Conservation (phyloP, 331 rosid genomes). For the Rhamnella rubrinervis region DNA sequence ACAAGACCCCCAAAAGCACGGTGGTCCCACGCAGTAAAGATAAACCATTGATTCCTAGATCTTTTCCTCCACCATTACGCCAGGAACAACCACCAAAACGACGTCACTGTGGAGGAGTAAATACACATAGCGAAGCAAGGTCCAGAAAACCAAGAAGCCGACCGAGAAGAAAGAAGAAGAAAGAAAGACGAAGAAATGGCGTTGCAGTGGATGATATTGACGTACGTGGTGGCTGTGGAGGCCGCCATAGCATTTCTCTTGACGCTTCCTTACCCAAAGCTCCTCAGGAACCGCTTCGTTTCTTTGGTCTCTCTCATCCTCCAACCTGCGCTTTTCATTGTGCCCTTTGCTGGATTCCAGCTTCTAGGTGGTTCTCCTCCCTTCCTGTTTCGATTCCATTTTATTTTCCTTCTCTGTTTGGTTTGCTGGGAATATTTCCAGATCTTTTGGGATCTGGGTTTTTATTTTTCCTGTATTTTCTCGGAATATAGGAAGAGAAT, state of each 20-base stretch:
- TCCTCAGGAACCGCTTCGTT: slow-evolving; percentile 58
- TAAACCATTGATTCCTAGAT: no score
- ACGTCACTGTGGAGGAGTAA: no score
- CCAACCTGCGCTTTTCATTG: slow-evolving; percentile 78
- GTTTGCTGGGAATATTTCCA: neutral
- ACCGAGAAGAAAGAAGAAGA: neutral
- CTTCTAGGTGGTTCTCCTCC: slow-evolving; percentile 55
- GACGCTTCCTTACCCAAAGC: slow-evolving; percentile 78
- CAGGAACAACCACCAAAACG: no score
- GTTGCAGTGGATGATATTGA: slow-evolving; percentile 87
- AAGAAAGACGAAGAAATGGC: slow-evolving; percentile 49
- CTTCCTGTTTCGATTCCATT: neutral
- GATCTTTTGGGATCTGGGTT: slow-evolving; percentile 8
- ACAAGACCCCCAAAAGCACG: no score
- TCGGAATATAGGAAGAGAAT: neutral
- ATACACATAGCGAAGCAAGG: neutral
- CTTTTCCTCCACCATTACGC: no score
- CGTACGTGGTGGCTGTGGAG: slow-evolving; percentile 84
- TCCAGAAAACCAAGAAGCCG: neutral
- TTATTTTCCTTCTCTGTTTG: neutral
- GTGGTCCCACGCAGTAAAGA: no score
- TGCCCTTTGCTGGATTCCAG: slow-evolving; percentile 91
- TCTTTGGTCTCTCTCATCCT: slow-evolving; percentile 87
- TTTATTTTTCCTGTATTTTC: neutral
- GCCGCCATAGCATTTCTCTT: slow-evolving; percentile 69